Base-by-base conservation (phyloP, 2,329 filamentous ascomycete genomes). In the Alternaria arborescens region DNA sequence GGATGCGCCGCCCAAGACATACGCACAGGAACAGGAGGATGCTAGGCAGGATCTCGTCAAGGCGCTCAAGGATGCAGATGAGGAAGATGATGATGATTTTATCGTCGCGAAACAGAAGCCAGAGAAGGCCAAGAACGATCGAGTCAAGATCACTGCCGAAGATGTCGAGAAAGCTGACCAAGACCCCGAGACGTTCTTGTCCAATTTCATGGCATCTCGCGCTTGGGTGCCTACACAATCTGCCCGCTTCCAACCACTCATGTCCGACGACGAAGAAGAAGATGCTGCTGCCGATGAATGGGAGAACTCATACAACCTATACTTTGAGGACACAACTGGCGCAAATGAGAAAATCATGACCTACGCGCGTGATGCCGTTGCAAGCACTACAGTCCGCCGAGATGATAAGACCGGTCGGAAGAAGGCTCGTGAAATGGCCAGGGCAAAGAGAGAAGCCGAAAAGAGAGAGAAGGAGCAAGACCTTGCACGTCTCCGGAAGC, bases 251-350 rank as follows among this genome's bases (percentile, higher is more conserved):
- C 85, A 94, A 70, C 91, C 94, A 0, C 91, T 99, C 58, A 93
- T 97, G 74, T 97, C 93, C 0, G 95, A 99, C 69, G 93, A 97
- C 52, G 92, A 88, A n/a, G 87, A 88, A 7, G 86, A 92, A 43
- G 88, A 91, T 30, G 85, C 87, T 28, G 85, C 87, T 46, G 94
- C 94, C 26, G 94, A 98, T 44, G 88, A 90, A 62, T 97, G 94
- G 72, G 95, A 99, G 80, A 86, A 91, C 66, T 94, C 94, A 5
- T 99, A 97, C 82, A 99, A 99, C 81, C 82, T 97, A 80, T 91
- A 95, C 34, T 99, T 99, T 73, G 95, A 99, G 77, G 92, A 98
- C 71, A 93, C 95, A 0, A 86, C 86, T 61, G 93, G 92, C 75
- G 89, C 92, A 71, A 97, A 97, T 75, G 93, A 97, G 79, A 89